A percentile compares a stretch with the other conserved stretches of the same genome.
Conservation (phyloP, 257 asterid species). For the Scutellaria galericulata region DNA sequence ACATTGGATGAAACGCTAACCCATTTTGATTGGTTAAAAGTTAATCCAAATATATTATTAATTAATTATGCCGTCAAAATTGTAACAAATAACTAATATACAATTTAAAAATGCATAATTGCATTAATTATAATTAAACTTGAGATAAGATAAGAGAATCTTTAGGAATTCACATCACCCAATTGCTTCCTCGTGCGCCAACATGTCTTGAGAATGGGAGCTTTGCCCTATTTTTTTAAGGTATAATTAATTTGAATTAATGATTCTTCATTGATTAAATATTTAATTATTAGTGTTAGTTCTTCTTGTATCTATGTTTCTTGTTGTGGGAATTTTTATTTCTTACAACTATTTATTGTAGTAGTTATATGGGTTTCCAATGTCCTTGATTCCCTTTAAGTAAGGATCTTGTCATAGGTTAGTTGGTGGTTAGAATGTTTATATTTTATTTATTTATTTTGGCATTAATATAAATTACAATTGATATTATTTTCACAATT, state of each 20-base stretch:
- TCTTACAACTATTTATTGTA: slow-evolving; percentile 4
- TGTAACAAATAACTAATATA: background rate
- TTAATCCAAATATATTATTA: slow-evolving; percentile 3
- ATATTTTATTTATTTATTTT: too few relatives aligned
- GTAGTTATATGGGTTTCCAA: slow-evolving; percentile 27
- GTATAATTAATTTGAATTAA: background rate
- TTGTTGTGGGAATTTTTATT: slow-evolving; percentile 28
- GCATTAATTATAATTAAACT: slow-evolving; percentile 26
- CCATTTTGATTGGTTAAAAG: slow-evolving; percentile 36
- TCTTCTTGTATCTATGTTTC: slow-evolving; percentile 16
- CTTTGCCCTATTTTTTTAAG: slow-evolving; percentile 24
- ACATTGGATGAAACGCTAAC: slow-evolving; percentile 35
- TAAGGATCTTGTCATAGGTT: slow-evolving; percentile 38
- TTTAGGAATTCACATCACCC: slow-evolving; percentile 40
- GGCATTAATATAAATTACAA: too few relatives aligned
- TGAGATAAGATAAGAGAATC: slow-evolving; percentile 49
- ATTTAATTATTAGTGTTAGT: slow-evolving; percentile 15
- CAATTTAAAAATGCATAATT: background rate
- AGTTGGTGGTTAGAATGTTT: background rate
- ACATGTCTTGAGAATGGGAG: slow-evolving; percentile 66
- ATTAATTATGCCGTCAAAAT: slow-evolving; percentile 42
- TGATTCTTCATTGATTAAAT: slow-evolving; percentile 22
- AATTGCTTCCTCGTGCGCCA: slow-evolving; percentile 62
- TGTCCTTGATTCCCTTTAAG: slow-evolving; percentile 36
- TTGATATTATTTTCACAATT: too few relatives aligned